These are phyloP conservation scores for Tolypocladium nubicola DNA, from an alignment of 2,329 filamentous ascomycete species.

Conservation along the genomic window DNA sequence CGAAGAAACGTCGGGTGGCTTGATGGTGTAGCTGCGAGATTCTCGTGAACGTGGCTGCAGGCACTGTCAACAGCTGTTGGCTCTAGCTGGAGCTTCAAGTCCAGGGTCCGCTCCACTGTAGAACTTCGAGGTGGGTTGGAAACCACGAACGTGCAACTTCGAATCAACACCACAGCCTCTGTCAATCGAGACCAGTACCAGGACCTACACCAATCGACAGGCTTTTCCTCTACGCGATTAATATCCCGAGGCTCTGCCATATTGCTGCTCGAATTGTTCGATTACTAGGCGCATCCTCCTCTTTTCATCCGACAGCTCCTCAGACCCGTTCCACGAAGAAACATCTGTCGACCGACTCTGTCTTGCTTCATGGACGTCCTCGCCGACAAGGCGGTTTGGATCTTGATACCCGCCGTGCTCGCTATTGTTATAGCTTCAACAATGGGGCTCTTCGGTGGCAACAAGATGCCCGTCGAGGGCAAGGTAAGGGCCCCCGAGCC, in stretches of 20 bases:
- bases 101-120: not conserved
- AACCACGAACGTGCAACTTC: not conserved
- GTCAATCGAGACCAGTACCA: not conserved
- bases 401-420: slow-evolving; percentile 18
- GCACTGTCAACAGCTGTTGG: not conserved
- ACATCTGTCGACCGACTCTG: not conserved
- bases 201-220: not conserved
- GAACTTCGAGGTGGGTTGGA: not conserved
- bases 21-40: not conserved
- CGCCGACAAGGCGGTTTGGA: slow-evolving; percentile 7
- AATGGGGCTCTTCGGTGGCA: slow-evolving; percentile 60
- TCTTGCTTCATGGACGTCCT: slow-evolving; percentile 4
- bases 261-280: not conserved
- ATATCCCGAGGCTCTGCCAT: not conserved
- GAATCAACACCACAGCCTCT: not conserved
- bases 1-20: not conserved
- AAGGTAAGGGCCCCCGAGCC: slow-evolving; percentile 43
- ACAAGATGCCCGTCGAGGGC: slow-evolving; percentile 76
- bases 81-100: not conserved
- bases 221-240: not conserved
- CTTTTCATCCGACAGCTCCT: not conserved
- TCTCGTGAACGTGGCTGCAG: not conserved
- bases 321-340: not conserved
- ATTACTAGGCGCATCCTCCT: not conserved
- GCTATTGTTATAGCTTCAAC: slow-evolving; percentile 23